Evolutionary conservation across 2,329 filamentous ascomycete species (phyloP), one percentile per base, ranked within the genome.

Genomic region (Knufia petricola): DNA sequence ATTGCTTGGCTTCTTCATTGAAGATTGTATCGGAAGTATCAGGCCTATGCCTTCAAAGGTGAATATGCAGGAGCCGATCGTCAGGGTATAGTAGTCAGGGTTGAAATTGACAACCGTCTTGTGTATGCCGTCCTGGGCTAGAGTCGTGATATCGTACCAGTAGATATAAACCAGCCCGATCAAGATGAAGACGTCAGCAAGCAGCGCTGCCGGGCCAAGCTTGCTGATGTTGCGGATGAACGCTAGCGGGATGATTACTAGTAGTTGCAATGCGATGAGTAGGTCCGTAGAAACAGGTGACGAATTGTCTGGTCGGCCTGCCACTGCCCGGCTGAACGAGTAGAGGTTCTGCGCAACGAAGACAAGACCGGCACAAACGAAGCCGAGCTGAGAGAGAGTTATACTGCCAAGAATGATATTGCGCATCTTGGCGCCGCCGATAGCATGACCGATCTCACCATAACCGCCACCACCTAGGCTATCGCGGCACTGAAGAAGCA

Each of bases 31-130:
- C 0, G 84, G 84, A 7, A 87, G 69, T 54, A 87, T 85, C 20
- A 87, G 76, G 1, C 84, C 84, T 40, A 87, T 87, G 41, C 84
- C 84, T 61, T 87, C 84, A 57, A 86, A 87, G 0, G 84, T 86
- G 66, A 87, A 87, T 60, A 87, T 86, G 31, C 82, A 79, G 1
- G 81, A 78, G 46, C 84, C 84, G 41, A 87, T 75, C 21, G 82
- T 87, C 47, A 87, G 69, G 0, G 84, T 82, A 61, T 82, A 87
- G 49, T 77, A 72, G 21, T 71, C 68, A 0, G 83, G 78, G 63
- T 87, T 87, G 72, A 87, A 86, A 12, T 84, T 69, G 44, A 71
- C 68, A n/a, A 87, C 79, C 0, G 74, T 76, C 1, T 73, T 67
- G 52, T 79, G 73, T 46, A 82, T 69, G 47, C 82, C 82, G 17